Conservation (phyloP, 768 basidiomycete species). For the Suillus spraguei region DNA sequence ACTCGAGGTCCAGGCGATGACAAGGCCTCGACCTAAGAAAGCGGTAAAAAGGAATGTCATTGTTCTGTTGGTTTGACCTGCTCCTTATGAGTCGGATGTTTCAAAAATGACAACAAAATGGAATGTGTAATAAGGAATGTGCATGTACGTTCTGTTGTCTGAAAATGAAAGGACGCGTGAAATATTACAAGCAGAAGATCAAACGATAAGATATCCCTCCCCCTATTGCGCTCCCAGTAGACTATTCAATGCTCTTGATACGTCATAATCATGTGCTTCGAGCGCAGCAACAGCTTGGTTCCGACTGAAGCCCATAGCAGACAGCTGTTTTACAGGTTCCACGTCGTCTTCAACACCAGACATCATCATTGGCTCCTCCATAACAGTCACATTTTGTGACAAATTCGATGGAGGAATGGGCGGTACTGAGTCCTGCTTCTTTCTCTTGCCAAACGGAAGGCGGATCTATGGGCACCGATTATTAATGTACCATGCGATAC, state of each 20-base stretch:
- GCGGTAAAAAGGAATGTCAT: constrained; percentile 9
- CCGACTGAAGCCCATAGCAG: constrained; percentile 90
- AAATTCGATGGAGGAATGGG: constrained; percentile 39
- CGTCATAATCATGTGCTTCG: constrained; percentile 83
- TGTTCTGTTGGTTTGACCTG: constrained; percentile 2
- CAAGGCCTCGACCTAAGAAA: constrained; percentile 11
- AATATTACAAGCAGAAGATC: constrained; percentile 24
- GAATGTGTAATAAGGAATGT: constrained; percentile 31
- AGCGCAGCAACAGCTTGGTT: constrained; percentile 80
- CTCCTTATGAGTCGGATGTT: constrained; percentile 5
- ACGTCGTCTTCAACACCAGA: constrained; percentile 72
- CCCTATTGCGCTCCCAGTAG: constrained; percentile 48
- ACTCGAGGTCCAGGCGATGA: constrained; percentile 8
- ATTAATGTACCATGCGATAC: constrained; percentile 11
- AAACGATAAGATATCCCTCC: constrained; percentile 20
- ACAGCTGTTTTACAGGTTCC: constrained; percentile 76
- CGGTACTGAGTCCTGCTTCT: constrained; percentile 59
- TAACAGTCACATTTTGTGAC: constrained; percentile 42
- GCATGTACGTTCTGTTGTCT: constrained; percentile 18
- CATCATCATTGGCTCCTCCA: constrained; percentile 47
- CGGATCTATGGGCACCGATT: constrained; percentile 54
- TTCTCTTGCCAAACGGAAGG: constrained; percentile 77
- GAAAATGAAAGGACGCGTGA: constrained; percentile 20
- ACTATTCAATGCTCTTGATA: constrained; percentile 76
- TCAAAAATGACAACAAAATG: constrained; percentile 14